Base-by-base conservation (phyloP, 176 grass and related monocot genomes). In the Phragmites australis region DNA sequence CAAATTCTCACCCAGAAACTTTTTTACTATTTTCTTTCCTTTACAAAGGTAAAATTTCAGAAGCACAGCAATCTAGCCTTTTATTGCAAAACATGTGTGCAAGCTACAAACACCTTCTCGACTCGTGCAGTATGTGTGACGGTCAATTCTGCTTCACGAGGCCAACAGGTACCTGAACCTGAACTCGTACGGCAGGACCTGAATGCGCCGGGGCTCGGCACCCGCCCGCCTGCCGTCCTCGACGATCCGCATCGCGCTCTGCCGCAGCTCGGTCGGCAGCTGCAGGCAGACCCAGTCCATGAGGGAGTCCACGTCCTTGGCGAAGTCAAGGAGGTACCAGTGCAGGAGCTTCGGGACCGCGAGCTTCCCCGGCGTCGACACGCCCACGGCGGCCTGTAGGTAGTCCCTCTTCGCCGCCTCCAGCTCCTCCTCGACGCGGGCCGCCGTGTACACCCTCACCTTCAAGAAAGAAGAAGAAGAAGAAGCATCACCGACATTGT, bases 271-370 rank as follows among this genome's bases (percentile, higher is more conserved):
- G 37, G 43, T 18, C 2, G 93, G 97, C 29, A 99, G 79, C 79
- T 99, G 97, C 79, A 99, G 78, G 84, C 93, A 99, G 5, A 99
- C 90, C 97, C 97, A 99, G 76, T 96, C 97, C 93, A 99, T 93
- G 72, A 99, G 88, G n/a, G 97, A 93, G 48, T 91, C 93, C 68
- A 96, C 85, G 74, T 99, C 90, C 72, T 99, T 99, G 19, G 93
- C 93, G 48, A 97, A 97, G 54, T 97, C 93, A 6, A 89, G 86
- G 23, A 99, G 83, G 56, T 93, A 96, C 93, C 97, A 96, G 39
- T 99, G 89, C 51, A 99, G 84, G 1, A 99, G 83, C 81, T 99
- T 99, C 34, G 97, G 97, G 56, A 99, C 89, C 6, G 90, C 90
- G 1, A 99, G 79, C 63, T 82, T 86, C 67, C 74, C 86, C 22